Evolutionary conservation across 352 stramenopile species (phyloP).

Genomic region (Phytopythium sindhum): DNA sequence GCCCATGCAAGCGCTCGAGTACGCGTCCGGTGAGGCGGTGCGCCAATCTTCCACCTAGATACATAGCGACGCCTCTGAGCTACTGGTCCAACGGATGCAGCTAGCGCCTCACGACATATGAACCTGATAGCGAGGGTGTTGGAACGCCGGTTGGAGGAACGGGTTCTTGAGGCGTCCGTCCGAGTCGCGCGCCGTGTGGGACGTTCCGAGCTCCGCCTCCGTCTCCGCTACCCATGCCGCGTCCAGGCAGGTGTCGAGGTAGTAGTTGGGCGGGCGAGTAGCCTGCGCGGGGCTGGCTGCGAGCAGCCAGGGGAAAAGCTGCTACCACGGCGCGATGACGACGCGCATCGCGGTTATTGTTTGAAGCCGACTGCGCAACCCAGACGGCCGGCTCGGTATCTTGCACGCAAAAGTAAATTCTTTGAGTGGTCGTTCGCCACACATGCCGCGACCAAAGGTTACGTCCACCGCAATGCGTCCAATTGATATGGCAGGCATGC

Average conservation of each 20-base stretch:
- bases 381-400: no score
- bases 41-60: constrained; percentile 24
- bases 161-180: constrained; percentile 26
- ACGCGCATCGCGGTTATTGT: not conserved
- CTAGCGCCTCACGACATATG: not conserved
- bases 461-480: no score
- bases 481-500: no score
- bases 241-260: constrained; percentile 43
- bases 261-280: constrained; percentile 26
- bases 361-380: no score
- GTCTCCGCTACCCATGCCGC: constrained; percentile 28
- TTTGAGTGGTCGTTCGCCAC: no score
- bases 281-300: not conserved
- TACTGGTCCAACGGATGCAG: not conserved
- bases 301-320: not conserved
- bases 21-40: constrained; percentile 9
- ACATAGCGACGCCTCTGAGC: not conserved
- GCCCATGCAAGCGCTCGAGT: constrained; percentile 7
- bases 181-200: constrained; percentile 16
- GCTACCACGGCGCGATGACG: not conserved
- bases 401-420: no score
- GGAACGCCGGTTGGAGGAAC: constrained; percentile 34
- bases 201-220: constrained; percentile 16
- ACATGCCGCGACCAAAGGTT: no score
- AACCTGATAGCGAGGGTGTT: constrained; percentile 20